These are phyloP conservation scores for Trichoderma gamsii DNA, from an alignment of 495 filamentous ascomycete genomes.

Conservation along the genomic window DNA sequence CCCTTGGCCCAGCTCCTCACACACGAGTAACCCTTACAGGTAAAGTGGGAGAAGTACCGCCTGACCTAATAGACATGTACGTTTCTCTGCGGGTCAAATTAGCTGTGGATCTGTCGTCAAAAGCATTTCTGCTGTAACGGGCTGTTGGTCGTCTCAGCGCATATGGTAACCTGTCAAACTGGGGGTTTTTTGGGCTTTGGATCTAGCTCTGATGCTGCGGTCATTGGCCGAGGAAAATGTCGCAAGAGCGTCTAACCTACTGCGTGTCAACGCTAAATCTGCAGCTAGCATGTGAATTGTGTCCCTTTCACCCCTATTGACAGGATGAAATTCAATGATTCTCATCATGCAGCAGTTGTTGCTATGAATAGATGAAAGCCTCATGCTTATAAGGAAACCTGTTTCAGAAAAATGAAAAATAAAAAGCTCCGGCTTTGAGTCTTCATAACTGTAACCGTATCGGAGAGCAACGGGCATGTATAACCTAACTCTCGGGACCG, in stretches of 20 bases:
- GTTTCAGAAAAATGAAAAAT: no score
- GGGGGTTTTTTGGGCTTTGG: neutral
- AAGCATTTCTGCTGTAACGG: neutral
- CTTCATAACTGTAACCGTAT: neutral
- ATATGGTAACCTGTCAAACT: neutral
- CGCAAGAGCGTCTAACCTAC: slow-evolving; percentile 1
- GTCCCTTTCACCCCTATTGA: neutral
- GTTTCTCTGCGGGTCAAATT: slow-evolving; percentile 1
- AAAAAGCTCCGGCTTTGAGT: neutral
- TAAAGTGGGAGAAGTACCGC: neutral
- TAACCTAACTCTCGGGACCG: slow-evolving; percentile 1
- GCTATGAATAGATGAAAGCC: neutral
- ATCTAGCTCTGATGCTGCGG: neutral
- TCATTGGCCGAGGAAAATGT: slow-evolving; percentile 5
- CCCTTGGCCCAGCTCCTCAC: neutral
- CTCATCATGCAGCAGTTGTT: neutral
- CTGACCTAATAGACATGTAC: slow-evolving; percentile 7
- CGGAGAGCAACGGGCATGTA: slow-evolving; percentile 7
- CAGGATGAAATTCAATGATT: neutral
- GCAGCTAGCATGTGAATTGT: neutral
- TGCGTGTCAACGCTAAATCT: neutral
- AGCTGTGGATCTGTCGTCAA: slow-evolving; percentile 3
- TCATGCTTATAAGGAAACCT: neutral
- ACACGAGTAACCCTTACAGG: neutral
- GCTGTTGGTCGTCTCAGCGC: neutral